A percentile compares a stretch with the other conserved stretches of the same genome.
Evolutionary conservation across 495 filamentous ascomycete species (phyloP).

Genomic region (Extremus antarcticus): DNA sequence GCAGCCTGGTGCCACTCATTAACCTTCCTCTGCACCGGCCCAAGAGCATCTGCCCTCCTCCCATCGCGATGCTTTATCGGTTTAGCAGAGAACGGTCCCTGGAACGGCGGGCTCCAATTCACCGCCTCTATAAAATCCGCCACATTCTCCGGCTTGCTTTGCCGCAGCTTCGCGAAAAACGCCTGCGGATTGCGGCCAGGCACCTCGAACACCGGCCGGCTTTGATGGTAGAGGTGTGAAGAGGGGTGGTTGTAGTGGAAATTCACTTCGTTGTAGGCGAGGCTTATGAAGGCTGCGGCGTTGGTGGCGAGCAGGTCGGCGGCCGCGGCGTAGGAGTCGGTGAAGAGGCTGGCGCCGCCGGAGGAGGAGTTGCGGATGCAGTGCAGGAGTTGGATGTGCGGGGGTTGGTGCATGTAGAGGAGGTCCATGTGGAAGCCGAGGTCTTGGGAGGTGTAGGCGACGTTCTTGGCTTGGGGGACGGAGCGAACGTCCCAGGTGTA

Average conservation of each 20-base stretch:
- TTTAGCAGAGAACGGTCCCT: constrained; percentile 13
- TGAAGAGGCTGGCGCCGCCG: constrained; percentile 75
- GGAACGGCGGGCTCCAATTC: constrained; percentile 24
- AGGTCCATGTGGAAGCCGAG: constrained; percentile 89
- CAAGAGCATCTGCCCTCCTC: not conserved
- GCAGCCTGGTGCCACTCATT: constrained; percentile 28
- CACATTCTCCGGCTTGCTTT: constrained; percentile 8
- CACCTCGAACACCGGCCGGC: constrained; percentile 44
- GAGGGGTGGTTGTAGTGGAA: constrained; percentile 33
- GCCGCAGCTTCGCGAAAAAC: not conserved
- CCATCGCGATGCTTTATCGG: not conserved
- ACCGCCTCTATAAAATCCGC: constrained; percentile 7
- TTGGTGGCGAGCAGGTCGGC: constrained; percentile 28
- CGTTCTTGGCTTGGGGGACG: constrained; percentile 69
- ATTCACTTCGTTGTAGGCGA: constrained; percentile 25
- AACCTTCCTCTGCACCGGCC: not conserved
- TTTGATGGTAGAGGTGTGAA: constrained; percentile 59
- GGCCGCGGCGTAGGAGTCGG: constrained; percentile 56
- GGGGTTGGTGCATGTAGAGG: constrained; percentile 70
- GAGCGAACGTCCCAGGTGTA: constrained; percentile 76
- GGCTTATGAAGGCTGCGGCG: constrained; percentile 25
- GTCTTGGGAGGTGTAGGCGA: constrained; percentile 73
- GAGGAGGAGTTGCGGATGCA: constrained; percentile 63
- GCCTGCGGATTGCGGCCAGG: not conserved
- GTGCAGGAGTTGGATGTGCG: constrained; percentile 75